These are phyloP conservation scores for Ramichloridium luteum DNA, from an alignment of 2,329 filamentous ascomycete genomes.

Conservation along the genomic window DNA sequence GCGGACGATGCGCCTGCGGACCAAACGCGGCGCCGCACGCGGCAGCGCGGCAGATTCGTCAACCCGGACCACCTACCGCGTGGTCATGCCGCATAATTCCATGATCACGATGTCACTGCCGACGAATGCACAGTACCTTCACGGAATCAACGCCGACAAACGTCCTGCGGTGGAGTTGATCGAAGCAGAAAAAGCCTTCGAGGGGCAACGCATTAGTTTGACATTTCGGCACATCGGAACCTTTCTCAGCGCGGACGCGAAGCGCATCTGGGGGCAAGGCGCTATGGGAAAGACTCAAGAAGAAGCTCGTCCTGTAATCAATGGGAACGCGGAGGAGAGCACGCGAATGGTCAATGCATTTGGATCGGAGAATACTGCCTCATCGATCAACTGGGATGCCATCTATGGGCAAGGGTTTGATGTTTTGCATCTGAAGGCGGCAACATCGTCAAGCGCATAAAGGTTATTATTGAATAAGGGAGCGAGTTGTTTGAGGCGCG, in stretches of 20 bases:
- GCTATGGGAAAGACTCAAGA: conserved; percentile 55
- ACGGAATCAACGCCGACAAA: conserved; percentile 84
- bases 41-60: neutral
- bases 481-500: no score
- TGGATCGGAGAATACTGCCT: conserved; percentile 64
- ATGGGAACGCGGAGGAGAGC: conserved; percentile 54
- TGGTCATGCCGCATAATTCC: conserved; percentile 75
- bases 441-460: no score
- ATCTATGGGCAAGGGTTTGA: conserved; percentile 75
- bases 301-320: conserved; percentile 51
- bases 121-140: conserved; percentile 80
- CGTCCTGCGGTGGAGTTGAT: conserved; percentile 56
- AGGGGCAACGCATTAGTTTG: conserved; percentile 71
- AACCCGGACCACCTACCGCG: conserved; percentile 45
- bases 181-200: conserved; percentile 56
- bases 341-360: conserved; percentile 65
- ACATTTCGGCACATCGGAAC: conserved; percentile 87
- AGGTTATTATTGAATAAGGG: no score
- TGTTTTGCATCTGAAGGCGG: conserved; percentile 50
- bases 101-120: conserved; percentile 68
- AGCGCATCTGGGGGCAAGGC: conserved; percentile 82
- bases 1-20: conserved; percentile 78
- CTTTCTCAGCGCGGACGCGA: conserved; percentile 54
- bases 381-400: conserved; percentile 60
- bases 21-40: conserved; percentile 47